A percentile compares a stretch with the other conserved stretches of the same genome.
phyloP scores from a whole-genome alignment of 371 early-diverging fungal genomes.

The Mortierella sp. region DNA sequence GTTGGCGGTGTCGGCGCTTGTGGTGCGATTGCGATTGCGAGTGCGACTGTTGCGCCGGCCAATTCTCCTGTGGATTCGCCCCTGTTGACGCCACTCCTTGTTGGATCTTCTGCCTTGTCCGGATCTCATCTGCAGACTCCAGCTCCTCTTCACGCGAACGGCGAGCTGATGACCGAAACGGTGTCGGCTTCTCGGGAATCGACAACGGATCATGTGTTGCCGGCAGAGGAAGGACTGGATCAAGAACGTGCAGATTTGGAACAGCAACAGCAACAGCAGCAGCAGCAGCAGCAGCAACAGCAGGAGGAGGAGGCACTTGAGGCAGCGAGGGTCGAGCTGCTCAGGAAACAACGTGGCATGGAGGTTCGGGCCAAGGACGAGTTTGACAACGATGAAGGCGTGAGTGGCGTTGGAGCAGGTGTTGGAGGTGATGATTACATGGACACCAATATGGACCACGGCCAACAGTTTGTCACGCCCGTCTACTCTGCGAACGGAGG shows the following conservation, averaged over 20 bases:
- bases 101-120: background rate
- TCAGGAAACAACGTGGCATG: slow-evolving; percentile 30
- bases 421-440: slow-evolving; percentile 23
- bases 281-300: too few relatives aligned
- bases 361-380: slow-evolving; percentile 34
- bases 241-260: slow-evolving; percentile 1
- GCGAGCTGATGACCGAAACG: background rate
- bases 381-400: slow-evolving; percentile 17
- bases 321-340: slow-evolving; percentile 30
- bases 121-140: slow-evolving; percentile 26
- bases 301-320: slow-evolving; percentile 6
- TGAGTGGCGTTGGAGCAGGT: background rate
- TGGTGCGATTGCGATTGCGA: background rate
- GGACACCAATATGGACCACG: slow-evolving; percentile 32
- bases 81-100: slow-evolving; percentile 18
- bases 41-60: background rate
- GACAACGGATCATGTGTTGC: background rate
- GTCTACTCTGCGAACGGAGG: slow-evolving; percentile 19
- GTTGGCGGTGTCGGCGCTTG: background rate
- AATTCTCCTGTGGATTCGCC: background rate
- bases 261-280: too few relatives aligned
- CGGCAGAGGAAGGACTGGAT: background rate
- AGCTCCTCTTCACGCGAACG: background rate
- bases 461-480: slow-evolving; percentile 19
- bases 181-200: background rate